These are phyloP conservation scores for Ehretia macrophylla DNA, from an alignment of 257 asterid species.

Conservation along the genomic window DNA sequence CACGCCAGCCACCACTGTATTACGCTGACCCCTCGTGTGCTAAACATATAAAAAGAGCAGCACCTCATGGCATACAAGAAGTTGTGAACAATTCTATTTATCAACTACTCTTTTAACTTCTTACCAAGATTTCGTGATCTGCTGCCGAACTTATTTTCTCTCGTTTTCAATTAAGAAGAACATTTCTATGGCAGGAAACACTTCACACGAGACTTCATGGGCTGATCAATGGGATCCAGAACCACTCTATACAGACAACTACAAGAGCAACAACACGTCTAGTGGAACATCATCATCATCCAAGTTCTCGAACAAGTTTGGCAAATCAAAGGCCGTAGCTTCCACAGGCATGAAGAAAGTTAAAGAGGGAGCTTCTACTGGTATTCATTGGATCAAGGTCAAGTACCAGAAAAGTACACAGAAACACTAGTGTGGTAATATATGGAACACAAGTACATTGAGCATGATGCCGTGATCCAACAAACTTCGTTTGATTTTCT, in stretches of 20 bases:
- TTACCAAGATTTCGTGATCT: too few species aligned
- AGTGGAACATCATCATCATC: constrained; percentile 4
- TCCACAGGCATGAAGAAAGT: constrained; percentile 67
- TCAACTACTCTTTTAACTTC: too few species aligned
- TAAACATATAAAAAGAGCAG: too few species aligned
- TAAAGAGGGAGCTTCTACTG: constrained; percentile 60
- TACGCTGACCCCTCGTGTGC: too few species aligned
- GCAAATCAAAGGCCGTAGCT: constrained; percentile 65
- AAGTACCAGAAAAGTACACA: constrained; percentile 49
- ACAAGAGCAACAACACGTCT: constrained; percentile 19
- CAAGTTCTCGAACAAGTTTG: constrained; percentile 33
- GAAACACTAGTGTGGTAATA: background rate
- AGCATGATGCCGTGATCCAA: background rate
- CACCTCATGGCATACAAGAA: too few species aligned
- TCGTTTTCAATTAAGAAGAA: too few species aligned
- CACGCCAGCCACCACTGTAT: too few species aligned
- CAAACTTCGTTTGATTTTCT: background rate
- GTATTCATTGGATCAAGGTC: constrained; percentile 73
- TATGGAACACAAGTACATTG: background rate
- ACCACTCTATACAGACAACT: constrained; percentile 28
- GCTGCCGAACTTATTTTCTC: too few species aligned
- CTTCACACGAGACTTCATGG: constrained; percentile 71
- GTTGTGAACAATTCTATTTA: too few species aligned
- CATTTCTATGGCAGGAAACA: constrained; percentile 2
- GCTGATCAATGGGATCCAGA: constrained; percentile 87